Evolutionary conservation across 345 rosid species (phyloP).

Genomic region (Camelina neglecta): DNA sequence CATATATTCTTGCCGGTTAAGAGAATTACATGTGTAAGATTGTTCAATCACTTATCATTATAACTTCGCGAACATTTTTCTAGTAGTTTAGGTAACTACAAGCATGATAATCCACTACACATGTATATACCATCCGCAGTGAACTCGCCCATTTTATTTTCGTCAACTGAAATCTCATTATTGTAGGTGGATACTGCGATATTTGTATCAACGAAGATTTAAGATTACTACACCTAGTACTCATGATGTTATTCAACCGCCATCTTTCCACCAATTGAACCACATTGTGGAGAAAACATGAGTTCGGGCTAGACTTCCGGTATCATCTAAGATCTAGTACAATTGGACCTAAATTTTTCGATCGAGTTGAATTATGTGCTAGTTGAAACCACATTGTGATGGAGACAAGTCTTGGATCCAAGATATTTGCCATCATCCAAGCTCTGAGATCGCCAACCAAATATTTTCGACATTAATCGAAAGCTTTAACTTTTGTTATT

Average conservation of each 20-base stretch:
- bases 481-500: neutral
- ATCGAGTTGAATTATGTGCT: neutral
- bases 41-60: too few species aligned
- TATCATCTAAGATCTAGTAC: neutral
- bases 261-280: neutral
- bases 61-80: too few species aligned
- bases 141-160: neutral
- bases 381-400: conserved; percentile 4
- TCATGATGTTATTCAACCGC: neutral
- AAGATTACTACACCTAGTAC: neutral
- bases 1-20: too few species aligned
- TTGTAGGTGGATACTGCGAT: neutral
- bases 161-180: neutral
- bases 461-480: neutral
- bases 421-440: too few species aligned
- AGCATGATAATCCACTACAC: too few species aligned
- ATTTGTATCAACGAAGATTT: neutral
- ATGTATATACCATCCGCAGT: neutral
- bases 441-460: neutral
- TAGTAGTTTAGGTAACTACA: too few species aligned
- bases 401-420: too few species aligned
- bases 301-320: neutral
- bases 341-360: neutral
- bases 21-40: too few species aligned
- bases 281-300: neutral